These are phyloP conservation scores for Solanum pimpinellifolium DNA, from an alignment of 257 asterid genomes.

Conservation along the genomic window DNA sequence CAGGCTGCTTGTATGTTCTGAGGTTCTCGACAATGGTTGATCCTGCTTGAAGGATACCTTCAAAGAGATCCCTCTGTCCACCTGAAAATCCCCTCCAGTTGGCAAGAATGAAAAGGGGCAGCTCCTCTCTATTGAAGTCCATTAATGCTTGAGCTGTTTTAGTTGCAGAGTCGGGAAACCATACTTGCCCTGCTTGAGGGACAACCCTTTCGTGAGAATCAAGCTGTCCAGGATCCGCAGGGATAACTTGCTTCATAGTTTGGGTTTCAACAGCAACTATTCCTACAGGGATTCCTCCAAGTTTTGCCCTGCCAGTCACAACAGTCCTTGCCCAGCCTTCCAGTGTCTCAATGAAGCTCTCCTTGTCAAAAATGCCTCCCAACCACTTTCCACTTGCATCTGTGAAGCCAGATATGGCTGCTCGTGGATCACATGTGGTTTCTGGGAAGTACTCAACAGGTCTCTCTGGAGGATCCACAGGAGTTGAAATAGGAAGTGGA, in stretches of 20 bases:
- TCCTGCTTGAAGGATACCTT: constrained; percentile 97
- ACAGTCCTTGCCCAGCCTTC: constrained; percentile 99
- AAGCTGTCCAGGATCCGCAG: constrained; percentile 96
- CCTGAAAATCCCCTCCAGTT: constrained; percentile 99
- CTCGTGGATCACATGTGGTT: constrained; percentile 92
- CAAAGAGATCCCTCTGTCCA: constrained; percentile 98
- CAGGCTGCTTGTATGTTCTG: constrained; percentile 72
- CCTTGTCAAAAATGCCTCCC: constrained; percentile 85
- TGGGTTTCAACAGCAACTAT: constrained; percentile 95
- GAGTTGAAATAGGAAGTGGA: constrained; percentile 64
- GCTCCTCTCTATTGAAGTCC: constrained; percentile 80
- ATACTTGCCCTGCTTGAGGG: constrained; percentile 97
- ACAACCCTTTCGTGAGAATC: constrained; percentile 91
- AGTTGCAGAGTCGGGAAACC: constrained; percentile 95
- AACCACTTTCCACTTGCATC: constrained; percentile 73
- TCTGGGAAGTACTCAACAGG: constrained; percentile 70
- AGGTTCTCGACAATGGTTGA: constrained; percentile 92
- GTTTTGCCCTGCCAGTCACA: constrained; percentile 87
- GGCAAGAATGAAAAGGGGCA: constrained; percentile 91
- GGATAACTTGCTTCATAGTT: constrained; percentile 95
- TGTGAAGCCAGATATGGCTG: constrained; percentile 66
- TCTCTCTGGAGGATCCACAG: constrained; percentile 68
- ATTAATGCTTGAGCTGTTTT: constrained; percentile 94
- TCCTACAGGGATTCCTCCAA: constrained; percentile 95
- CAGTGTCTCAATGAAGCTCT: constrained; percentile 83